These are phyloP conservation scores for Immersiella caudata DNA, from an alignment of 495 filamentous ascomycete genomes.

Conservation along the genomic window DNA sequence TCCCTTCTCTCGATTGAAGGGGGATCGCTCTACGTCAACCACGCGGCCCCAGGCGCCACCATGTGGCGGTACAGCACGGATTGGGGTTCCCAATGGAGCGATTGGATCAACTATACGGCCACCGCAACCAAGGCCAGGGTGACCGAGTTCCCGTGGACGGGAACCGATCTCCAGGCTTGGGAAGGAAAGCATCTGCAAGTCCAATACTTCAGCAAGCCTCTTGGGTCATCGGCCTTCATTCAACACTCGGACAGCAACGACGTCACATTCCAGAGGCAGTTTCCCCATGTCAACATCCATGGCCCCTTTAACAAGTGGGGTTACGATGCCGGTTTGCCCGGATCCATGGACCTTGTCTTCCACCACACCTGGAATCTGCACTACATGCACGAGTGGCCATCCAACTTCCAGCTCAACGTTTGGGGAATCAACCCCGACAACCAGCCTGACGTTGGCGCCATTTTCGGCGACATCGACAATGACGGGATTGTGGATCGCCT, in stretches of 20 bases:
- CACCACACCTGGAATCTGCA: constrained; percentile 63
- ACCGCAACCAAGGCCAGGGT: constrained; percentile 46
- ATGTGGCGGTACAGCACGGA: constrained; percentile 66
- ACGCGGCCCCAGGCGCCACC: constrained; percentile 66
- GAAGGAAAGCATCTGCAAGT: constrained; percentile 65
- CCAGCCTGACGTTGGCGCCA: constrained; percentile 55
- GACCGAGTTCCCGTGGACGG: constrained; percentile 55
- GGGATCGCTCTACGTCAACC: constrained; percentile 51
- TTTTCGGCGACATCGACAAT: constrained; percentile 39
- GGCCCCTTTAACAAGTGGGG: constrained; percentile 70
- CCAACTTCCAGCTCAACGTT: constrained; percentile 64
- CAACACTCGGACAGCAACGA: constrained; percentile 61
- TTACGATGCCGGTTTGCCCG: constrained; percentile 64
- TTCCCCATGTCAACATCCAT: constrained; percentile 64
- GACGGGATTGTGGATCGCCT: constrained; percentile 65
- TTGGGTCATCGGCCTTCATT: constrained; percentile 65
- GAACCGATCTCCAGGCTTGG: constrained; percentile 65
- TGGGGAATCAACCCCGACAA: constrained; percentile 73
- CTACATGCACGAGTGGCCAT: constrained; percentile 68
- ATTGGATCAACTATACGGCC: constrained; percentile 61
- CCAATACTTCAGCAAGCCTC: constrained; percentile 67
- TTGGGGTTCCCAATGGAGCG: constrained; percentile 61
- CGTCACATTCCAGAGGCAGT: constrained; percentile 53
- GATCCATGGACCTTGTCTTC: constrained; percentile 55
- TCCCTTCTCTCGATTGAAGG: constrained; percentile 48